Conservation (phyloP, 257 asterid species). For the Rehmannia glutinosa region DNA sequence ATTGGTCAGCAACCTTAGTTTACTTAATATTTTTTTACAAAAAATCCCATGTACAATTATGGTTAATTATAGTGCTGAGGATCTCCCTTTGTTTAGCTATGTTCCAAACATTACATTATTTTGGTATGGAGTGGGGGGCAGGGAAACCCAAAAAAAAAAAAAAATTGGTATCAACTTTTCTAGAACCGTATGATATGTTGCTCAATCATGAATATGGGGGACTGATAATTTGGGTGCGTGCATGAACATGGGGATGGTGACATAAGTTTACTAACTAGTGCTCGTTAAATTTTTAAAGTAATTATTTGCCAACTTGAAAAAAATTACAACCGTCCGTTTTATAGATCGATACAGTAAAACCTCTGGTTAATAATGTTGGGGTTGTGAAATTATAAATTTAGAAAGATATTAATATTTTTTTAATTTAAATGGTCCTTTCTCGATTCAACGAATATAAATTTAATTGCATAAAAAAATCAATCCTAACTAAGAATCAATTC, state of each 20-base stretch:
- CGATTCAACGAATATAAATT: too few species aligned
- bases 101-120: conserved; percentile 32
- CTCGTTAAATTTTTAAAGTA: background rate
- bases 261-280: background rate
- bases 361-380: too few species aligned
- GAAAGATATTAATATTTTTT: too few species aligned
- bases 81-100: background rate
- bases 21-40: background rate
- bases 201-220: conserved; percentile 26
- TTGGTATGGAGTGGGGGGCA: conserved; percentile 3
- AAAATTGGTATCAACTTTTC: background rate
- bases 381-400: too few species aligned
- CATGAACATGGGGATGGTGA: conserved; percentile 23
- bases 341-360: too few species aligned
- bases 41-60: background rate
- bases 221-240: conserved; percentile 29
- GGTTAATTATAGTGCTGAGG: background rate
- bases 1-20: background rate
- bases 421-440: too few species aligned
- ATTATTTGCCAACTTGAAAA: background rate
- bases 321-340: background rate
- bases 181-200: conserved; percentile 15
- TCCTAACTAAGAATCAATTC: too few species aligned
- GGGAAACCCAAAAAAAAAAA: background rate
- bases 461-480: too few species aligned